A percentile compares a stretch with the other conserved stretches of the same genome.
Conservation (phyloP, 1,284 basidiomycete genomes). For the Pseudozyma tsukubaensis region DNA sequence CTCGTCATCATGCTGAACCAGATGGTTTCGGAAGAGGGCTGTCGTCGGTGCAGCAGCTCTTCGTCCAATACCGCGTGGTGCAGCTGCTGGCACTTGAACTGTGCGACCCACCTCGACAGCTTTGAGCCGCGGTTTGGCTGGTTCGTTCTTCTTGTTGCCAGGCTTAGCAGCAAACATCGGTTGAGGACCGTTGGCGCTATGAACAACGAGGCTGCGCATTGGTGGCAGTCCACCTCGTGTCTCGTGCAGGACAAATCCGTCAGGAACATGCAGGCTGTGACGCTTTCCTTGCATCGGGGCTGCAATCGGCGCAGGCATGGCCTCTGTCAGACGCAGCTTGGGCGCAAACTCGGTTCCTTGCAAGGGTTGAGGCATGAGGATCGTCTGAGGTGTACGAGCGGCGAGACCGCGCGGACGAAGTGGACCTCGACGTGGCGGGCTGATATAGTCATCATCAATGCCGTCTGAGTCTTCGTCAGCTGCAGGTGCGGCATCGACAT, state of each 20-base stretch:
- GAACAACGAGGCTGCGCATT: slow-evolving; percentile 51
- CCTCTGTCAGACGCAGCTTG: slow-evolving; percentile 33
- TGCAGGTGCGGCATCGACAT: slow-evolving; percentile 3
- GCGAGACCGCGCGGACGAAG: slow-evolving; percentile 55
- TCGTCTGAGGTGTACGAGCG: slow-evolving; percentile 46
- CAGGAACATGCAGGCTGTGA: slow-evolving; percentile 57
- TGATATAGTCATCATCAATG: slow-evolving; percentile 56
- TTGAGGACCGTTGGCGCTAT: slow-evolving; percentile 51
- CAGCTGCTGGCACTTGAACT: slow-evolving; percentile 52
- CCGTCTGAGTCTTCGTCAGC: slow-evolving; percentile 19
- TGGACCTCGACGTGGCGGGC: slow-evolving; percentile 55
- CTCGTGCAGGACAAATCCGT: slow-evolving; percentile 61
- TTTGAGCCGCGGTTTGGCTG: slow-evolving; percentile 34
- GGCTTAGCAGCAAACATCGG: slow-evolving; percentile 42
- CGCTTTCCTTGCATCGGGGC: slow-evolving; percentile 17
- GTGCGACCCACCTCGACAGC: slow-evolving; percentile 39
- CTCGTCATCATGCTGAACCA: slow-evolving; percentile 63
- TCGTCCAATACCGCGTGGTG: slow-evolving; percentile 61
- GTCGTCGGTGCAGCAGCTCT: slow-evolving; percentile 63
- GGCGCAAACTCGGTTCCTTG: slow-evolving; percentile 55
- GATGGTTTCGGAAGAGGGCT: slow-evolving; percentile 66
- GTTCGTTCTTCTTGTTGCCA: slow-evolving; percentile 46
- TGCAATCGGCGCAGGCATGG: background rate
- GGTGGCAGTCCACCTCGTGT: slow-evolving; percentile 49
- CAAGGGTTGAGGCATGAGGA: slow-evolving; percentile 56